Evolutionary conservation across 345 rosid species (phyloP).

Genomic region (Camelina laxa): DNA sequence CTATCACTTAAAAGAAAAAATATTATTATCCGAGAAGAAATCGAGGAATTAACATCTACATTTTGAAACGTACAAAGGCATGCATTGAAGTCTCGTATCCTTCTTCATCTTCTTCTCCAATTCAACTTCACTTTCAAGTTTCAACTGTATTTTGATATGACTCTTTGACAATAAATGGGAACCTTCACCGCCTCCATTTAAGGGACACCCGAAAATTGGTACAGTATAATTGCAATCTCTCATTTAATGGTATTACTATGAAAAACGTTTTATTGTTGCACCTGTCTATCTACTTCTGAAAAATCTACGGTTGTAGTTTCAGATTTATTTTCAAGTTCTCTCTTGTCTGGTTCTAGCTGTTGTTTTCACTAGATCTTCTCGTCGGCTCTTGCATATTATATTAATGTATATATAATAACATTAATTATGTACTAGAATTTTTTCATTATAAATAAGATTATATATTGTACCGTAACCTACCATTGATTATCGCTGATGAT

Average conservation of each 20-base stretch:
- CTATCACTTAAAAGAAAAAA: too few relatives aligned
- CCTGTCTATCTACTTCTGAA: constrained; percentile 38
- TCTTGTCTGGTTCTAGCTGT: constrained; percentile 8
- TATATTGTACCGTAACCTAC: background rate
- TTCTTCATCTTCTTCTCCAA: constrained; percentile 31
- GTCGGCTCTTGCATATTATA: background rate
- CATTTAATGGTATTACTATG: constrained; percentile 40
- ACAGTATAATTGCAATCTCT: constrained; percentile 25
- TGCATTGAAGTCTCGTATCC: constrained; percentile 22
- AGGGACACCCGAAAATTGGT: constrained; percentile 41
- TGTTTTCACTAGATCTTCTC: constrained; percentile 14
- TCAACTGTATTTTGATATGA: constrained; percentile 30
- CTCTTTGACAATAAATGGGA: constrained; percentile 38
- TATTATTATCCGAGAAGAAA: too few relatives aligned
- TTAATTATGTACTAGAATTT: background rate
- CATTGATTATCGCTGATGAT: background rate
- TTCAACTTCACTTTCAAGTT: constrained; percentile 30
- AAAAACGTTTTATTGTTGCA: constrained; percentile 41
- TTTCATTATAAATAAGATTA: background rate
- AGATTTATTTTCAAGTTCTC: background rate
- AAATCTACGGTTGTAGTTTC: constrained; percentile 24
- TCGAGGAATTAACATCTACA: background rate
- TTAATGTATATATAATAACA: background rate
- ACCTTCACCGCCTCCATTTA: constrained; percentile 45
- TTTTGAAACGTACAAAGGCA: constrained; percentile 7